Evolutionary conservation across 345 rosid species (phyloP).

Genomic region (Mercurialis annua): DNA sequence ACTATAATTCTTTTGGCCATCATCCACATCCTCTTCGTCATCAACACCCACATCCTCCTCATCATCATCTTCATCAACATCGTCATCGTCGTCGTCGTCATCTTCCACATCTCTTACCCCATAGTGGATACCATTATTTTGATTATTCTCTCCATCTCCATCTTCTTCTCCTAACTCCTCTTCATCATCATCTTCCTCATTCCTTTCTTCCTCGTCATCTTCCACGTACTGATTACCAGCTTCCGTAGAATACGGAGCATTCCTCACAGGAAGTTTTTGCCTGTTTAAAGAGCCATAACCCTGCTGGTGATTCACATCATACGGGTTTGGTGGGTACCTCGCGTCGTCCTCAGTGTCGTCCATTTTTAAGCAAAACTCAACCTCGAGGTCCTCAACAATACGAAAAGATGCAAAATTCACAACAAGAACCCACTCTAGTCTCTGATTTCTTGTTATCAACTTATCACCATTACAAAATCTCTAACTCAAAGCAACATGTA

Average conservation of each 20-base stretch:
- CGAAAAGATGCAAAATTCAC: not conserved
- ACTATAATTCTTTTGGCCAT: slow-evolving; percentile 27
- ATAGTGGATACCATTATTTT: slow-evolving; percentile 37
- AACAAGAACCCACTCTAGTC: not conserved
- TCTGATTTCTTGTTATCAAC: not conserved
- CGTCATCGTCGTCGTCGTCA: slow-evolving; percentile 28
- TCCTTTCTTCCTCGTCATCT: slow-evolving; percentile 42
- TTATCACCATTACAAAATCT: not conserved
- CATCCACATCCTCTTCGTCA: slow-evolving; percentile 38
- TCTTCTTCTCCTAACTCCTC: slow-evolving; percentile 40
- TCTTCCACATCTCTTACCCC: slow-evolving; percentile 34
- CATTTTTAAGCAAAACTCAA: slow-evolving; percentile 37
- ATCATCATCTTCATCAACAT: slow-evolving; percentile 39
- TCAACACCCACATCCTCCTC: slow-evolving; percentile 13
- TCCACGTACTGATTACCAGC: slow-evolving; percentile 29
- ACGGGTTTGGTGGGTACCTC: slow-evolving; percentile 56
- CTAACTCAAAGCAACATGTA: not conserved
- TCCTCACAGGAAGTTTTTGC: slow-evolving; percentile 54
- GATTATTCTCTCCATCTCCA: slow-evolving; percentile 36
- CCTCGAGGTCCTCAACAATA: not conserved
- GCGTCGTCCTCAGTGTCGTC: slow-evolving; percentile 73
- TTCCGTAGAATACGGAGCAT: slow-evolving; percentile 33
- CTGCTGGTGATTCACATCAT: slow-evolving; percentile 39
- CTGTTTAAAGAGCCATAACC: slow-evolving; percentile 44
- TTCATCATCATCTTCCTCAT: slow-evolving; percentile 31